phyloP scores from a whole-genome alignment of 2,329 filamentous ascomycete species.

The Calonectria pseudoturangicola region DNA sequence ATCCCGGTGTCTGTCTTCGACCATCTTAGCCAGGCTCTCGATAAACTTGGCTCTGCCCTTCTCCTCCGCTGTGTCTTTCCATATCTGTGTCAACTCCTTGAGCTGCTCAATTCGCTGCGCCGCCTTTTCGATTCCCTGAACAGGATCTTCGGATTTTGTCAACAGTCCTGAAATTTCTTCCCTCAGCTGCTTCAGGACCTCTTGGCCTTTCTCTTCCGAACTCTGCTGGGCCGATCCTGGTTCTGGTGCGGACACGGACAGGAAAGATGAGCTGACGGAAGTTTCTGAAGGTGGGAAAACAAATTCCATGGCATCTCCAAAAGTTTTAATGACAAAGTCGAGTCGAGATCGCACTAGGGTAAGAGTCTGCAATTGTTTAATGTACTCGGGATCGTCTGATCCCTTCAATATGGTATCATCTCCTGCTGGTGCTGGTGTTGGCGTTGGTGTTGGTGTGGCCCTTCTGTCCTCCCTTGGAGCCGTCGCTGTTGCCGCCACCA shows the following conservation, averaged over 20 bases:
- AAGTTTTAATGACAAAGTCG: slow-evolving; percentile 91
- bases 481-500: slow-evolving; percentile 27
- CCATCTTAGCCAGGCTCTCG: slow-evolving; percentile 85
- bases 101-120: slow-evolving; percentile 84
- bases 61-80: slow-evolving; percentile 97
- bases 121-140: slow-evolving; percentile 83
- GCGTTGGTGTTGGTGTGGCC: slow-evolving; percentile 40
- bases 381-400: slow-evolving; percentile 76
- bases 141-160: slow-evolving; percentile 72
- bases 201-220: slow-evolving; percentile 90
- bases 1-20: slow-evolving; percentile 82
- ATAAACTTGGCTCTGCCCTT: slow-evolving; percentile 88
- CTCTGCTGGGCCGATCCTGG: slow-evolving; percentile 77
- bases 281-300: slow-evolving; percentile 91
- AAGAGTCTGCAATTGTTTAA: slow-evolving; percentile 87
- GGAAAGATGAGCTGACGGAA: slow-evolving; percentile 88
- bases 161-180: slow-evolving; percentile 84
- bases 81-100: slow-evolving; percentile 84
- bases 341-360: slow-evolving; percentile 88
- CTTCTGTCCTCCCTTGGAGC: slow-evolving; percentile 45
- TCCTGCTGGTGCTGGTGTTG: slow-evolving; percentile 45
- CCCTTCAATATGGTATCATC: slow-evolving; percentile 41
- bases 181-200: slow-evolving; percentile 82
- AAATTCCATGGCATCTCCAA: slow-evolving; percentile 97
- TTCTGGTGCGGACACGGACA: slow-evolving; percentile 92